phyloP scores from a whole-genome alignment of 805 yeast species.

The Blastobotrys chiropterorum region DNA sequence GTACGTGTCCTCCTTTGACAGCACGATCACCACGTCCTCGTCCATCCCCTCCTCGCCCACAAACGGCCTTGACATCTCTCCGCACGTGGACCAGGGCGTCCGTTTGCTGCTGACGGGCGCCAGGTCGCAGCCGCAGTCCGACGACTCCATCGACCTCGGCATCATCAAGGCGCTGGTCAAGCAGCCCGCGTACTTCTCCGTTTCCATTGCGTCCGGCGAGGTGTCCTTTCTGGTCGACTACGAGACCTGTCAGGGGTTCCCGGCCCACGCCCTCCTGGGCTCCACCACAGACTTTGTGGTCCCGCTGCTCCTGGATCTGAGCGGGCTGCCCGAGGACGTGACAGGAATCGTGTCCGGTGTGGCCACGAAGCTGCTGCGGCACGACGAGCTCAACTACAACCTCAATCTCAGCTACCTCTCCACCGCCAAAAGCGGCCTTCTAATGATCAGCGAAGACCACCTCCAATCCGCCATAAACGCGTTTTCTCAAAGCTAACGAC shows the following conservation, averaged over 20 bases:
- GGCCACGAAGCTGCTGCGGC: conserved; percentile 43
- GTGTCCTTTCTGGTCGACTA: conserved; percentile 26
- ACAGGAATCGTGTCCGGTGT: conserved; percentile 65
- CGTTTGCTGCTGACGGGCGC: conserved; percentile 54
- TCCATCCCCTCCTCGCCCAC: conserved; percentile 3
- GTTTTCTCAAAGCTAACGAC: conserved; percentile 3
- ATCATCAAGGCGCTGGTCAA: conserved; percentile 34
- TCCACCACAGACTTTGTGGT: conserved; percentile 49
- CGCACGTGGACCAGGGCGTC: conserved; percentile 36
- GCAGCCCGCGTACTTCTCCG: conserved; percentile 26
- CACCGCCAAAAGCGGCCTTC: conserved; percentile 54
- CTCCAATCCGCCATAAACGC: conserved; percentile 29
- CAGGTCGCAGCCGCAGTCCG: conserved; percentile 42
- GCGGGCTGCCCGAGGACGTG: conserved; percentile 48
- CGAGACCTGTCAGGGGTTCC: conserved; percentile 29
- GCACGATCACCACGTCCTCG: conserved; percentile 3
- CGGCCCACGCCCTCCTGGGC: conserved; percentile 49
- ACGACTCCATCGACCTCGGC: conserved; percentile 25
- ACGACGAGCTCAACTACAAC: conserved; percentile 11
- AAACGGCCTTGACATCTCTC: conserved; percentile 32
- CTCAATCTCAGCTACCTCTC: conserved; percentile 43
- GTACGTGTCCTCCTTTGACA: conserved; percentile 28
- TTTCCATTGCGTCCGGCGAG: conserved; percentile 29
- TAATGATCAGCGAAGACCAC: conserved; percentile 52
- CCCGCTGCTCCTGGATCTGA: conserved; percentile 53